Percentiles rank a stretch among this genome's conserved stretches.
These are phyloP conservation scores for Forsythia viridissima DNA, from an alignment of 257 asterid species.

Conservation along the genomic window DNA sequence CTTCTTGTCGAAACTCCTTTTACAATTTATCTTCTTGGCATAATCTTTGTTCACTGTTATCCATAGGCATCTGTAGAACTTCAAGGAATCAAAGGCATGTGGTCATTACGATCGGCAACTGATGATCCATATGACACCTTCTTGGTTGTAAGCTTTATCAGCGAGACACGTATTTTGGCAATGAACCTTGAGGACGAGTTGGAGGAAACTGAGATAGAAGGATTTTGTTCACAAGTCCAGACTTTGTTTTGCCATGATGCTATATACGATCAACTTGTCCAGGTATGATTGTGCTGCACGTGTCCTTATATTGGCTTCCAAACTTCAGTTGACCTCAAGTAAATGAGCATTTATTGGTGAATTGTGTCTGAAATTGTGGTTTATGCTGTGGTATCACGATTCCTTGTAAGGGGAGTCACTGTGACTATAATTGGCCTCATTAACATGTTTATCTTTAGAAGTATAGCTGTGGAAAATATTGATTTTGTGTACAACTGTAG, in stretches of 20 bases:
- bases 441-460: conserved; percentile 6
- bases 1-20: background rate
- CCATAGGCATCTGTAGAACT: conserved; percentile 90
- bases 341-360: background rate
- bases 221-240: conserved; percentile 75
- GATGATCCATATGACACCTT: conserved; percentile 87
- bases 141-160: conserved; percentile 90
- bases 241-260: conserved; percentile 94
- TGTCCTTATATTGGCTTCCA: conserved; percentile 6
- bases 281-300: conserved; percentile 47
- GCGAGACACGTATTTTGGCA: conserved; percentile 91
- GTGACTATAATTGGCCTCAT: background rate
- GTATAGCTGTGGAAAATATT: background rate
- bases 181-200: conserved; percentile 92
- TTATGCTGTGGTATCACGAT: background rate
- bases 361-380: background rate
- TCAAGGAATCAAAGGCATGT: conserved; percentile 97
- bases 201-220: conserved; percentile 96
- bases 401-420: background rate
- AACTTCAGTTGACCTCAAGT: background rate
- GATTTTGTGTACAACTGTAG: background rate
- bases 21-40: background rate
- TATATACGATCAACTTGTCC: conserved; percentile 77
- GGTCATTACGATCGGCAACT: conserved; percentile 85
- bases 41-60: conserved; percentile 22